Percentiles rank a stretch among this genome's conserved stretches.
These are phyloP conservation scores for Suillus ampliporus DNA, from an alignment of 768 basidiomycete genomes.

Conservation along the genomic window DNA sequence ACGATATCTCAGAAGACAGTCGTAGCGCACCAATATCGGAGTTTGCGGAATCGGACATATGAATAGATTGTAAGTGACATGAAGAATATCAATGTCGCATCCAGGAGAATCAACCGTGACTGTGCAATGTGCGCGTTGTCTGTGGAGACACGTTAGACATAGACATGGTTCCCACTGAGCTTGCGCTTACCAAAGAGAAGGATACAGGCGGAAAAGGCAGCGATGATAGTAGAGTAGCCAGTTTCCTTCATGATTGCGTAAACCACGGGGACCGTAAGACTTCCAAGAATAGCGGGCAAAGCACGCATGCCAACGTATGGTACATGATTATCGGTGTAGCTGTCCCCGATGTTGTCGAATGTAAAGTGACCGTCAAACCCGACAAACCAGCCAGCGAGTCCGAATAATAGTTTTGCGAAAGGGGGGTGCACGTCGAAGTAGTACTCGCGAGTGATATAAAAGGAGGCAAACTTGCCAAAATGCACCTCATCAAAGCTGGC, in stretches of 20 bases:
- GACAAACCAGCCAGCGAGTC: constrained; percentile 93
- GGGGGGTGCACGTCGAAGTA: constrained; percentile 99
- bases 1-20: constrained; percentile 2
- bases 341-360: constrained; percentile 96
- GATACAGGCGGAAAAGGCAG: constrained; percentile 86
- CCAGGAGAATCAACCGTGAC: constrained; percentile 94
- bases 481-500: constrained; percentile 95
- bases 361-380: constrained; percentile 94
- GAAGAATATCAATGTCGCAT: constrained; percentile 94
- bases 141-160: constrained; percentile 38
- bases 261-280: constrained; percentile 88
- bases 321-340: constrained; percentile 83
- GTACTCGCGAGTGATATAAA: constrained; percentile 92
- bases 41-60: constrained; percentile 93
- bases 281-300: constrained; percentile 89
- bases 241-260: constrained; percentile 98
- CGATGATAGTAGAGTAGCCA: constrained; percentile 90
- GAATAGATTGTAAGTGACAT: constrained; percentile 92
- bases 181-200: constrained; percentile 81
- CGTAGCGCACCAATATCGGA: constrained; percentile 77
- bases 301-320: constrained; percentile 95
- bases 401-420: constrained; percentile 93
- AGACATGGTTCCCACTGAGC: background rate
- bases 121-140: constrained; percentile 97
- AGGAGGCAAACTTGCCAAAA: constrained; percentile 97